Percentiles rank a stretch among this genome's conserved stretches.
Conservation (phyloP, 225 moss, liverwort and hornwort genomes). For the Takakia lepidozioides region DNA sequence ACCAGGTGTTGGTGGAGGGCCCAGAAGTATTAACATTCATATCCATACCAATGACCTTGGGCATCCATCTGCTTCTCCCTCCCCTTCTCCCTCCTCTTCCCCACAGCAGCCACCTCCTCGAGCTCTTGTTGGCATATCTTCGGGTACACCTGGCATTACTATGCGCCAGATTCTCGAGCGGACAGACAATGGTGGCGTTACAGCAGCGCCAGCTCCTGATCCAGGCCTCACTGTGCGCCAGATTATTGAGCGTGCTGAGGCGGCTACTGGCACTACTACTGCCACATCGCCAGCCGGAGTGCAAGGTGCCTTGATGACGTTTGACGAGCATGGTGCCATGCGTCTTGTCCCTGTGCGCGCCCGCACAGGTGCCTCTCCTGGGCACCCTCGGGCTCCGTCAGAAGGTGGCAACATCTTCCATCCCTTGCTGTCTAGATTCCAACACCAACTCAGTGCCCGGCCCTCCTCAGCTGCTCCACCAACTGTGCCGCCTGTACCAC, state of each 20-base stretch:
- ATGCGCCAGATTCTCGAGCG: constrained; percentile 76
- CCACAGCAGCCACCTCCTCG: constrained; percentile 52
- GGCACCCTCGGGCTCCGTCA: constrained; percentile 9
- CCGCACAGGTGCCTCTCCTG: constrained; percentile 26
- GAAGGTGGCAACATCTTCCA: constrained; percentile 17
- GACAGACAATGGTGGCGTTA: constrained; percentile 33
- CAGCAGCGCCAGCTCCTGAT: constrained; percentile 15
- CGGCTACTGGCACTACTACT: constrained; percentile 23
- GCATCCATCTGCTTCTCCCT: constrained; percentile 55
- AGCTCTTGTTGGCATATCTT: constrained; percentile 52
- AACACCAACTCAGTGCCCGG: constrained; percentile 51
- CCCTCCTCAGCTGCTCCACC: constrained; percentile 21
- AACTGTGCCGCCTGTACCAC: constrained; percentile 19
- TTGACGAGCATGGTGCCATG: constrained; percentile 79
- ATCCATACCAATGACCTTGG: constrained; percentile 65
- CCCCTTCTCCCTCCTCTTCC: constrained; percentile 38
- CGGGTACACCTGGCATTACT: constrained; percentile 52
- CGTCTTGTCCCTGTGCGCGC: constrained; percentile 80
- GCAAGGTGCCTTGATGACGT: constrained; percentile 93
- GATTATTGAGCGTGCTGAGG: constrained; percentile 51
- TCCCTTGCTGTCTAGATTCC: constrained; percentile 59
- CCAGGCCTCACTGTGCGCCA: constrained; percentile 35
- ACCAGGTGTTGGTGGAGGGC: constrained; percentile 34
- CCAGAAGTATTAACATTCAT: constrained; percentile 78
- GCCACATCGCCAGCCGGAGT: constrained; percentile 34